Percentiles rank a stretch among this genome's conserved stretches.
These are phyloP conservation scores for Sophora flavescens DNA, from an alignment of 306 rosid species.

Conservation along the genomic window DNA sequence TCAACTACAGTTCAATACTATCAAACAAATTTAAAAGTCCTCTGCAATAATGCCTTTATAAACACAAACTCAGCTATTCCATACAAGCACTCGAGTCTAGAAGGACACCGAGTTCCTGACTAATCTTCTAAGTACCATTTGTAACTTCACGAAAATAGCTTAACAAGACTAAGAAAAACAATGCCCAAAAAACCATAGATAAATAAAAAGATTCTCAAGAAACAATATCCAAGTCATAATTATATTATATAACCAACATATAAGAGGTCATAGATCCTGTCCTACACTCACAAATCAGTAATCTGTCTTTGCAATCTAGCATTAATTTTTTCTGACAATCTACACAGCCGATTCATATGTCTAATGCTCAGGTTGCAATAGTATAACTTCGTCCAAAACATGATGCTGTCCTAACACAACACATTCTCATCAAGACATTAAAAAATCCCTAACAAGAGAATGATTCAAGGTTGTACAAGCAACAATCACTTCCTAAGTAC, in stretches of 20 bases:
- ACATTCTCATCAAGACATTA: slow-evolving; percentile 42
- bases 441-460: slow-evolving; percentile 39
- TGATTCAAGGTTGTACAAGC: slow-evolving; percentile 50
- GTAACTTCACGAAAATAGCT: background rate
- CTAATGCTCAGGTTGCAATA: slow-evolving; percentile 42
- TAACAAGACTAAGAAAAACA: background rate
- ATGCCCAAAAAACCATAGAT: background rate
- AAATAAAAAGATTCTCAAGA: background rate
- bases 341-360: slow-evolving; percentile 42
- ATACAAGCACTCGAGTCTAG: no score
- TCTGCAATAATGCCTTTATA: no score
- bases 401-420: slow-evolving; percentile 36
- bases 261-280: background rate
- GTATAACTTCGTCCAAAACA: slow-evolving; percentile 42
- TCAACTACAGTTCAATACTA: no score
- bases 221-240: slow-evolving; percentile 13
- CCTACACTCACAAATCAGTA: slow-evolving; percentile 45
- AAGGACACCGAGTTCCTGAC: background rate
- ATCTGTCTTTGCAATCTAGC: slow-evolving; percentile 34
- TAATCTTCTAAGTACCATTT: background rate
- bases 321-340: slow-evolving; percentile 31
- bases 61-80: no score
- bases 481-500: slow-evolving; percentile 36
- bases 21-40: no score
- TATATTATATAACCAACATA: slow-evolving; percentile 21